Evolutionary conservation across 2,329 filamentous ascomycete genomes (phyloP).

Genomic region (Talaromyces atroroseus): DNA sequence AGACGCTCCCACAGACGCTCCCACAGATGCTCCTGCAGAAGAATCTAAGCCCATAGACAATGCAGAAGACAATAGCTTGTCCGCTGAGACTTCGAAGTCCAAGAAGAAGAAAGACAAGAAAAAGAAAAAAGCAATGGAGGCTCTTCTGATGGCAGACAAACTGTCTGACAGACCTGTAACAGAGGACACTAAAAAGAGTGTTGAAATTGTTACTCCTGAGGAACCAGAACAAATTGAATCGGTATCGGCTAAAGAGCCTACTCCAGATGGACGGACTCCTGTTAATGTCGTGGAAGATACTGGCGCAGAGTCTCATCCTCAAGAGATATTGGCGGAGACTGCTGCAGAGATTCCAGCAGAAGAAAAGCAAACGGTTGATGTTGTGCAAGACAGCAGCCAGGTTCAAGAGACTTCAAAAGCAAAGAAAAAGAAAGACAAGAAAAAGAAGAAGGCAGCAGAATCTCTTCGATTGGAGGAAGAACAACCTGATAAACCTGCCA

Average conservation of each 20-base stretch:
- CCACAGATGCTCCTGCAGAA: background rate
- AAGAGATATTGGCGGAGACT: background rate
- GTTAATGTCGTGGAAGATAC: background rate
- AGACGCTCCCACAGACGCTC: background rate
- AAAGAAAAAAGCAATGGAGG: background rate
- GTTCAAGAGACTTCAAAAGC: slow-evolving; percentile 15
- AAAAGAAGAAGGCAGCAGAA: slow-evolving; percentile 23
- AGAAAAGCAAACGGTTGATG: background rate
- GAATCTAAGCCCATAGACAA: background rate
- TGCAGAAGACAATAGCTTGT: background rate
- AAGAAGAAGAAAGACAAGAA: background rate
- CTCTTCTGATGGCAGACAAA: background rate
- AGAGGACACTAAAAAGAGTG: background rate
- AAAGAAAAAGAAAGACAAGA: slow-evolving; percentile 34
- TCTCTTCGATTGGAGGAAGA: background rate
- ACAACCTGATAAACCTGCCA: background rate
- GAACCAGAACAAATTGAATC: background rate
- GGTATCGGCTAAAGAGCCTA: background rate
- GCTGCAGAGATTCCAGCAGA: background rate
- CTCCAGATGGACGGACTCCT: background rate
- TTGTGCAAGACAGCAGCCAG: background rate
- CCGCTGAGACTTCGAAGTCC: background rate
- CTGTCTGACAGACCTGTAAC: background rate
- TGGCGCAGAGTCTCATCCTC: background rate
- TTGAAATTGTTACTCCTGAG: background rate